Percentiles rank a stretch among this genome's conserved stretches.
Conservation (phyloP, 2,329 filamentous ascomycete species). For the Pseudogymnoascus sp. region DNA sequence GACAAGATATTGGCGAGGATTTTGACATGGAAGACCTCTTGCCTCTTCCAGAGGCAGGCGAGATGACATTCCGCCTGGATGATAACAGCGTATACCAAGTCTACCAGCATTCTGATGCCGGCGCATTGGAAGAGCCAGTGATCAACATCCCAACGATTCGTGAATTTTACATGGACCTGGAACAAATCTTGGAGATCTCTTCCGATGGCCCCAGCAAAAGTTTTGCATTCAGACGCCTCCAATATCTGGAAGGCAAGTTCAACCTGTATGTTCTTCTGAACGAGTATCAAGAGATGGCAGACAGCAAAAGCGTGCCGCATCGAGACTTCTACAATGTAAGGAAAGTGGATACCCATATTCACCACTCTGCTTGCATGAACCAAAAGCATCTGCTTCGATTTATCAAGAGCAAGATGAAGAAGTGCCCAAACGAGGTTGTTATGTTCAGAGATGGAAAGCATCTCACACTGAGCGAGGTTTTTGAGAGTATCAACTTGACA, state of each 20-base stretch:
- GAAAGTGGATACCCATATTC: constrained; percentile 98
- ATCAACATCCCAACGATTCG: constrained; percentile 83
- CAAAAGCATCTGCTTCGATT: constrained; percentile 97
- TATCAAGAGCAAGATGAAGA: constrained; percentile 99
- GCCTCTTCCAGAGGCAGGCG: constrained; percentile 62
- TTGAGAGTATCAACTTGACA: constrained; percentile 93
- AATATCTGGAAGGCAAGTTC: constrained; percentile 95
- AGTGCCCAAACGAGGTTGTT: constrained; percentile 87
- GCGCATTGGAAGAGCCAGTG: constrained; percentile 58
- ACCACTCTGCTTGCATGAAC: constrained; percentile 99
- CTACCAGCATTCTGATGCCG: constrained; percentile 60
- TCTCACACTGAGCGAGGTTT: constrained; percentile 85
- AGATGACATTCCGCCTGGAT: constrained; percentile 72
- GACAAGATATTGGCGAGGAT: constrained; percentile 84
- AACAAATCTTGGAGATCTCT: constrained; percentile 77
- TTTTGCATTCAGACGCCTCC: constrained; percentile 88
- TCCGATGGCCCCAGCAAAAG: constrained; percentile 95
- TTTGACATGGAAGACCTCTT: constrained; percentile 74
- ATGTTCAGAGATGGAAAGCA: constrained; percentile 87
- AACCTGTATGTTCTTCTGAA: constrained; percentile 90
- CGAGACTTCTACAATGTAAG: constrained; percentile 98
- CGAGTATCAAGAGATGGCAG: constrained; percentile 95
- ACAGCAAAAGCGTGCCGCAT: constrained; percentile 95
- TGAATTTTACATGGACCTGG: constrained; percentile 93
- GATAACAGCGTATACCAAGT: constrained; percentile 86